Percentiles rank a stretch among this genome's conserved stretches.
Evolutionary conservation across 2,329 filamentous ascomycete genomes (phyloP).

Genomic region (Fusarium newnesense): DNA sequence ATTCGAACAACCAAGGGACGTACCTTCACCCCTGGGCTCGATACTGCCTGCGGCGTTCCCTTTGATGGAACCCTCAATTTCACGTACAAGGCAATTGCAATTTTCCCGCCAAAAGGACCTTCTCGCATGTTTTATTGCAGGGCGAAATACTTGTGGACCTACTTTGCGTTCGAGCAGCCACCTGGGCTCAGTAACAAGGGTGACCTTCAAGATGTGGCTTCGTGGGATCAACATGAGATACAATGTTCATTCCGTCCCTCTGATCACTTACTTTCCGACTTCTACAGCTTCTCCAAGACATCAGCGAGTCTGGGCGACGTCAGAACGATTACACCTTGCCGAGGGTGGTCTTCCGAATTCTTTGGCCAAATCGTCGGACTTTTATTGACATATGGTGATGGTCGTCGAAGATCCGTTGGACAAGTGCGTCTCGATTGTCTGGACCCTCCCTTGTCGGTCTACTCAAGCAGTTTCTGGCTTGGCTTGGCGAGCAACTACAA

Average conservation of each 20-base stretch:
- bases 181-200: rapidly evolving
- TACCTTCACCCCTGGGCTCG: not conserved
- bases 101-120: not conserved
- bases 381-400: not conserved
- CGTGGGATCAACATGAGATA: not conserved
- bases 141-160: rapidly evolving
- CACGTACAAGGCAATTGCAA: not conserved
- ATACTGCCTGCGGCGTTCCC: rapidly evolving
- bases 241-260: not conserved
- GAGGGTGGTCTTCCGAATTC: not conserved
- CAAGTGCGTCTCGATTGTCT: not conserved
- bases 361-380: rapidly evolving
- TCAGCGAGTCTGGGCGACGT: not conserved
- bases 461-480: not conserved
- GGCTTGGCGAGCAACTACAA: not conserved
- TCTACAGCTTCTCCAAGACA: too few relatives aligned
- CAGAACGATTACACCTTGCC: not conserved
- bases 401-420: not conserved
- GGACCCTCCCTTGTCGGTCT: rapidly evolving
- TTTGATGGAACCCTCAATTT: rapidly evolving
- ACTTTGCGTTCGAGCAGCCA: not conserved
- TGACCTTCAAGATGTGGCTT: rapidly evolving
- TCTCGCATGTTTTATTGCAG: not conserved
- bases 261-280: too few relatives aligned
- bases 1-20: not conserved